Evolutionary conservation across 179 eudicot species (phyloP), one percentile per base, ranked within the genome.

Genomic region (Drosera spatulata): DNA sequence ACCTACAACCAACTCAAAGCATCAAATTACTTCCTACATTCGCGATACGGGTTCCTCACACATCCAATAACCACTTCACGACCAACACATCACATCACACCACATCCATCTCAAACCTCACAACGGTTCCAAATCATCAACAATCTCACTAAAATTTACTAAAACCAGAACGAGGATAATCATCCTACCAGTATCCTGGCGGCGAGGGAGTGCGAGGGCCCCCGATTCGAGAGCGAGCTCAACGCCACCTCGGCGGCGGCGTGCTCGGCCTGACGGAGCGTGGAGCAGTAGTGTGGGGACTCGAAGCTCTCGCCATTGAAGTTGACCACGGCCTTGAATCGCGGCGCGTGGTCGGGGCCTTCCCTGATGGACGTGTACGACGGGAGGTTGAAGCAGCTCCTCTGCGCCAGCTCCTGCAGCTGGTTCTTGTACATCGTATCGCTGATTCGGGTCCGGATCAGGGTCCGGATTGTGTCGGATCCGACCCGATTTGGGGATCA

Each of bases 371-470:
- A 73, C 0, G 79, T 74, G 53, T 77, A 77, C 0, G 82, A 74
- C 0, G 82, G 82, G 2, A 77, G 58, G 43, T 74, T 77, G 60
- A 77, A 77, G 66, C 82, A 77, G 61, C 82, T 77, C 59, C 82
- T 52, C 53, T 77, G 82, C 7, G 82, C 82, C 71, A 77, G 79
- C 76, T 77, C 81, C 38, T 77, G 81, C 1, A 77, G 73, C 73
- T 77, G 81, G 73, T 77, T 77, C 62, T 77, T 77, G 59, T 77
- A 77, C 81, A 77, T 77, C 5, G n/a, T 78, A 77, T 77, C 5
- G n/a, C 11, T 10, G 13, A 1, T 10, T 5, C n/a, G 33, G 33
- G 33, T 22, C 33, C 33, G 33, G 0, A 22, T 22, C 1, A 22
- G 5, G 13, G 5, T 15, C 53, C 13, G 12, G 10, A 7, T 10